These are phyloP conservation scores for Eucommia ulmoides DNA, from an alignment of 257 asterid species.

Conservation along the genomic window DNA sequence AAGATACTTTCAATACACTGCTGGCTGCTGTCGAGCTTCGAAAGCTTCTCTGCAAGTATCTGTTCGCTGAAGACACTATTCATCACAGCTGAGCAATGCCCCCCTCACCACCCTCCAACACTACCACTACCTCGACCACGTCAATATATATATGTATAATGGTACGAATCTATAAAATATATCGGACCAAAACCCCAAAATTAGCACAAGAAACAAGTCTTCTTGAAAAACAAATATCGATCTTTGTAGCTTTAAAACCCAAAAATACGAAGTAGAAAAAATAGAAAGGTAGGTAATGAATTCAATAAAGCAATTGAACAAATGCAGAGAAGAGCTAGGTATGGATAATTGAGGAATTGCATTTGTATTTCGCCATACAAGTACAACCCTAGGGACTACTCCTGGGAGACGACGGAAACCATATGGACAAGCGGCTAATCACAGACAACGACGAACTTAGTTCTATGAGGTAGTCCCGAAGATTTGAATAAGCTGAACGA, in stretches of 20 bases:
- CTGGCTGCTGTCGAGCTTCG: constrained; percentile 80
- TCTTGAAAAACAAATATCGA: constrained; percentile 6
- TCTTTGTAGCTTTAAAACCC: constrained; percentile 13
- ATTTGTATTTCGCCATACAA: background rate
- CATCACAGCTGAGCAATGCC: constrained; percentile 39
- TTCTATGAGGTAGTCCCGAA: background rate
- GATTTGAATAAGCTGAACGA: background rate
- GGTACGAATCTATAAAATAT: constrained; percentile 1
- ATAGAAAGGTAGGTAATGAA: constrained; percentile 17
- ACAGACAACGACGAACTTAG: background rate
- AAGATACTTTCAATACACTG: constrained; percentile 97
- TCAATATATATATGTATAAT: constrained; percentile 3
- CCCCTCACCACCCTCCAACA: constrained; percentile 10
- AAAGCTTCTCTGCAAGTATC: constrained; percentile 81
- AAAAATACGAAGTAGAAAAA: background rate
- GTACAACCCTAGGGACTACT: background rate
- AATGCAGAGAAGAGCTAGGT: constrained; percentile 12
- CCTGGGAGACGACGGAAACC: background rate
- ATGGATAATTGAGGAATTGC: constrained; percentile 2
- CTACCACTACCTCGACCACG: constrained; percentile 15
- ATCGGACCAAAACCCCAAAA: constrained; percentile 9
- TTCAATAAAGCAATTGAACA: constrained; percentile 22
- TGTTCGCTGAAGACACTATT: constrained; percentile 61
- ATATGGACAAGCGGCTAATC: too few species aligned
- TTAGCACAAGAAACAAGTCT: constrained; percentile 4